phyloP scores from a whole-genome alignment of 306 rosid species.

The Hippophae rhamnoides region DNA sequence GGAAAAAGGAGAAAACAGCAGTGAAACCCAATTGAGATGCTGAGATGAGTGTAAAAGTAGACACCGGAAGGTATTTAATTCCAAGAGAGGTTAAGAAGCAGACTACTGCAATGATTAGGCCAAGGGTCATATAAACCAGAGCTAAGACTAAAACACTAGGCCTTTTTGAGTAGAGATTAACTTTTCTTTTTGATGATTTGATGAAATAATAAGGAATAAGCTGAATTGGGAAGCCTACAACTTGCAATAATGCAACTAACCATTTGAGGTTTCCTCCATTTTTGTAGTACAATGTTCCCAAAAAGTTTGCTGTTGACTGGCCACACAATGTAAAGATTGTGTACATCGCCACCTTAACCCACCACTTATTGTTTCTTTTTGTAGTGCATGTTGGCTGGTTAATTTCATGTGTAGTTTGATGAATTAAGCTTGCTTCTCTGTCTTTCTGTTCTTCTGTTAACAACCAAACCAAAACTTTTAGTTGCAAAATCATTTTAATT shows the following conservation, averaged over 20 bases:
- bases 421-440: background rate
- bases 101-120: conserved; percentile 17
- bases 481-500: background rate
- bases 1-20: conserved; percentile 48
- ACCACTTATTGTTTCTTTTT: conserved; percentile 2
- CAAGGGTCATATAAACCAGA: conserved; percentile 22
- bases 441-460: background rate
- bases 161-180: background rate
- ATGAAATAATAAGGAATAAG: conserved; percentile 20
- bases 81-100: conserved; percentile 26
- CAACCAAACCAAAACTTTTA: background rate
- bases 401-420: background rate
- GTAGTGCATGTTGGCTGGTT: background rate
- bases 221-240: conserved; percentile 26
- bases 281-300: conserved; percentile 26
- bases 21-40: conserved; percentile 42
- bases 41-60: conserved; percentile 32
- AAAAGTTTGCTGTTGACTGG: conserved; percentile 19
- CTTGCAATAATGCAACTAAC: conserved; percentile 21
- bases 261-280: conserved; percentile 35
- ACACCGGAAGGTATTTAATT: conserved; percentile 34
- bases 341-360: conserved; percentile 22
- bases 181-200: background rate
- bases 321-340: conserved; percentile 8
- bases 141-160: conserved; percentile 12